phyloP scores from a whole-genome alignment of 75 land plant genomes.

The Picea glauca region DNA sequence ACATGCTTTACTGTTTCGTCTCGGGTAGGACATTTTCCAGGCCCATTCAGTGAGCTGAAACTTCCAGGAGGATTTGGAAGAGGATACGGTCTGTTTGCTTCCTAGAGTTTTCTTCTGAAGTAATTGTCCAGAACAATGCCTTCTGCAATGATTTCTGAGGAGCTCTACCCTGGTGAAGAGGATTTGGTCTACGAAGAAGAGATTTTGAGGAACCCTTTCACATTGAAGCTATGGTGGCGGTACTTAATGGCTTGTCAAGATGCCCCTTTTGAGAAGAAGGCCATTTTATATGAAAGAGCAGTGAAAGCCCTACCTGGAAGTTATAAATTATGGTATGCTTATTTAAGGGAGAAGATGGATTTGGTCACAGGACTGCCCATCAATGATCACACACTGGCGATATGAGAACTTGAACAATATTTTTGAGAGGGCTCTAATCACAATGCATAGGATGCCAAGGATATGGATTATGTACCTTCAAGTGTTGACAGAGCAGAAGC shows the following conservation, averaged over 20 bases:
- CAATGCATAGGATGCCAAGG: too few relatives aligned
- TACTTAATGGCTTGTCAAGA: slow-evolving; percentile 57
- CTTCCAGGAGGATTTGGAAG: too few relatives aligned
- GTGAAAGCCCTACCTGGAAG: slow-evolving; percentile 66
- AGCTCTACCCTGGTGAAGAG: slow-evolving; percentile 65
- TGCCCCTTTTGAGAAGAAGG: slow-evolving; percentile 63
- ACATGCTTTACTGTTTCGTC: too few relatives aligned
- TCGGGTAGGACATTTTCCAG: too few relatives aligned
- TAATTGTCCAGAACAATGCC: too few relatives aligned
- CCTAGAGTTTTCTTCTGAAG: too few relatives aligned
- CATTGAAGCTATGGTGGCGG: slow-evolving; percentile 86
- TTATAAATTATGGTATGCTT: not conserved
- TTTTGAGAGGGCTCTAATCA: slow-evolving; percentile 48
- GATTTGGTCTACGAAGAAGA: slow-evolving; percentile 93
- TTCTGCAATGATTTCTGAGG: slow-evolving; percentile 9
- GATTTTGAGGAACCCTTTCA: slow-evolving; percentile 78
- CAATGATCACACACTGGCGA: slow-evolving; percentile 28
- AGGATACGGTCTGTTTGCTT: too few relatives aligned
- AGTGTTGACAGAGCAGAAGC: too few relatives aligned
- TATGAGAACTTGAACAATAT: slow-evolving; percentile 81
- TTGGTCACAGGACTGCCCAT: slow-evolving; percentile 43
- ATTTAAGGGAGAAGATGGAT: slow-evolving; percentile 71
- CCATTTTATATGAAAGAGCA: not conserved
- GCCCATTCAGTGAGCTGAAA: too few relatives aligned
- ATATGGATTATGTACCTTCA: too few relatives aligned